phyloP scores from a whole-genome alignment of 371 early-diverging fungal genomes.

The Scutellospora calospora region DNA sequence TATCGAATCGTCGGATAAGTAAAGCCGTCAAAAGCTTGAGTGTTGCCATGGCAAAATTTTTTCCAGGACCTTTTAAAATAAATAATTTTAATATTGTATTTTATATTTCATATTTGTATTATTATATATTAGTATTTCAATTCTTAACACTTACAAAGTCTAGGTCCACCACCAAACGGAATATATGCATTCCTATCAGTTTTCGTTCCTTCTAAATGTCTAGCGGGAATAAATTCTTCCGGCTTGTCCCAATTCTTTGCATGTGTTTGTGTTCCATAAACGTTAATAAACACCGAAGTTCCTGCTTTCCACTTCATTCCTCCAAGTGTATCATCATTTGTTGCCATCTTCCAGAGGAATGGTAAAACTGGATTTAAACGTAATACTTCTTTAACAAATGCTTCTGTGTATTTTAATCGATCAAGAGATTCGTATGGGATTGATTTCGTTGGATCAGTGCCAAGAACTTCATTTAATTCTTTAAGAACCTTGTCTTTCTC shows the following conservation, averaged over 20 bases:
- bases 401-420: conserved; percentile 7
- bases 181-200: neutral
- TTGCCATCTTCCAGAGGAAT: neutral
- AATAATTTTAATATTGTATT: neutral
- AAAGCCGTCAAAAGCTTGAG: neutral
- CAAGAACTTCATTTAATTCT: neutral
- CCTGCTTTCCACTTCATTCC: neutral
- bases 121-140: no score
- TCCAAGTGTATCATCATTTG: neutral
- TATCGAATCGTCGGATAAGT: conserved; percentile 8
- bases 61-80: neutral
- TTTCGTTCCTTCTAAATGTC: neutral
- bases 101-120: neutral
- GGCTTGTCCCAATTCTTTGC: neutral
- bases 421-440: neutral
- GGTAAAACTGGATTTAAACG: neutral
- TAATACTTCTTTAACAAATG: conserved; percentile 25
- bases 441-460: neutral
- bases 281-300: conserved; percentile 1
- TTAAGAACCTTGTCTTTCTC: neutral
- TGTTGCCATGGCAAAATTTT: conserved; percentile 13
- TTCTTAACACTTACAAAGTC: conserved; percentile 1
- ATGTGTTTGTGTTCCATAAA: neutral
- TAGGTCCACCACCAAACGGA: conserved; percentile 11
- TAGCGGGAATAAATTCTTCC: conserved; percentile 29